These are phyloP conservation scores for Pinus taeda DNA, from an alignment of 75 land plant genomes.

Conservation along the genomic window DNA sequence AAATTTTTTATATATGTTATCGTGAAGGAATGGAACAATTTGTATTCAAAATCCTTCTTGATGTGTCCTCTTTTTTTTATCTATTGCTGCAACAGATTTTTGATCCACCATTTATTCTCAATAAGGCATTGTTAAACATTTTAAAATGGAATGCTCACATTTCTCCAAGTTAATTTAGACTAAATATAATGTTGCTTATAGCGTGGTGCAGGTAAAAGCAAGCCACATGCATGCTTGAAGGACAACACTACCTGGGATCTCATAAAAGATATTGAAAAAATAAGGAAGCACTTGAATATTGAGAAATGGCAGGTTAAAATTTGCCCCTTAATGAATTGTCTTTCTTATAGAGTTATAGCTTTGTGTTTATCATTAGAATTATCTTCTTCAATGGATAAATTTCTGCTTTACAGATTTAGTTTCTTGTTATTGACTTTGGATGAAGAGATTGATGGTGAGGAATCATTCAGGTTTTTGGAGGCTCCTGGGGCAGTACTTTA, in stretches of 20 bases:
- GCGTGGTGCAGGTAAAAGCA: slow-evolving; percentile 52
- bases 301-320: slow-evolving; percentile 46
- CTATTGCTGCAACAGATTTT: no score
- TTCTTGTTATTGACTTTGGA: not conserved
- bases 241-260: slow-evolving; percentile 55
- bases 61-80: no score
- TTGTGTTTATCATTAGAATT: not conserved
- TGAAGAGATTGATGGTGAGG: not conserved
- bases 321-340: not conserved
- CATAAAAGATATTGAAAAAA: slow-evolving; percentile 34
- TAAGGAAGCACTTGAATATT: slow-evolving; percentile 33
- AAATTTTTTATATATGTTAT: no score
- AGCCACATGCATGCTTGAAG: slow-evolving; percentile 50
- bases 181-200: slow-evolving; percentile 11
- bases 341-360: not conserved
- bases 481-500: slow-evolving; percentile 57
- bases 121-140: not conserved
- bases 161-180: not conserved
- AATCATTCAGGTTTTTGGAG: slow-evolving; percentile 43
- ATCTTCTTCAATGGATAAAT: not conserved
- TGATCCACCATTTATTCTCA: not conserved
- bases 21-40: no score
- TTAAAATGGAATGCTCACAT: not conserved
- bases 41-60: no score
- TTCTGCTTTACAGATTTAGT: not conserved